Evolutionary conservation across 192 early-diverging fungal species (phyloP).

Genomic region (Backusella liffmaniae): DNA sequence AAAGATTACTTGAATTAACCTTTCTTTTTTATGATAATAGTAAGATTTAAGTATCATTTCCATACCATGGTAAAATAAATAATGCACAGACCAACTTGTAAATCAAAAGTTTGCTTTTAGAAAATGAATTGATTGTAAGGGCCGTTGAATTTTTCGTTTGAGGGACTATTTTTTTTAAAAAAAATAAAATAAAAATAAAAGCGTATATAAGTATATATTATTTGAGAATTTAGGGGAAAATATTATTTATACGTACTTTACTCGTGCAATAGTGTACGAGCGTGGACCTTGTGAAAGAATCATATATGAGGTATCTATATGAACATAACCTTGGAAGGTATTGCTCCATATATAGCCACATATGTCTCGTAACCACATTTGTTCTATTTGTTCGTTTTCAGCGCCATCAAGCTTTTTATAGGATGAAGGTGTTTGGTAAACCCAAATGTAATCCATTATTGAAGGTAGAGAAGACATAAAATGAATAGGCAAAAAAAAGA

Average conservation of each 20-base stretch:
- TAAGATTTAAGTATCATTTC: not conserved
- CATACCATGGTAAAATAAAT: not conserved
- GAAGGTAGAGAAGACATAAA: not conserved
- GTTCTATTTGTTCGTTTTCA: not conserved
- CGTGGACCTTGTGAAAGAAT: not conserved
- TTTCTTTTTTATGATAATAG: not conserved
- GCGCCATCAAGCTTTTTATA: not conserved
- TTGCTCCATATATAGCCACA: not conserved
- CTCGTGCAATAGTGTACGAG: not conserved
- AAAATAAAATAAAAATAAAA: not conserved
- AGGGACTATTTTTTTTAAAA: not conserved
- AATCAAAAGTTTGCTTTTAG: not conserved
- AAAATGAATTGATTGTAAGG: not conserved
- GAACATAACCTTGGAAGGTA: not conserved
- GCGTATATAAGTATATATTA: not conserved
- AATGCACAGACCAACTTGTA: not conserved
- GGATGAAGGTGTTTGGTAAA: not conserved
- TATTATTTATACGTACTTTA: not conserved
- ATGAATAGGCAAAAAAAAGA: not conserved
- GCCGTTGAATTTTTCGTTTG: not conserved
- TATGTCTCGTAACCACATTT: not conserved
- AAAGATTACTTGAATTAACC: not conserved
- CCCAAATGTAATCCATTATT: not conserved
- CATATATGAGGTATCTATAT: not conserved
- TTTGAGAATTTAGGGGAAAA: not conserved